Conservation (phyloP, 2,329 filamentous ascomycete genomes). For the Akanthomyces dipterigenus region DNA sequence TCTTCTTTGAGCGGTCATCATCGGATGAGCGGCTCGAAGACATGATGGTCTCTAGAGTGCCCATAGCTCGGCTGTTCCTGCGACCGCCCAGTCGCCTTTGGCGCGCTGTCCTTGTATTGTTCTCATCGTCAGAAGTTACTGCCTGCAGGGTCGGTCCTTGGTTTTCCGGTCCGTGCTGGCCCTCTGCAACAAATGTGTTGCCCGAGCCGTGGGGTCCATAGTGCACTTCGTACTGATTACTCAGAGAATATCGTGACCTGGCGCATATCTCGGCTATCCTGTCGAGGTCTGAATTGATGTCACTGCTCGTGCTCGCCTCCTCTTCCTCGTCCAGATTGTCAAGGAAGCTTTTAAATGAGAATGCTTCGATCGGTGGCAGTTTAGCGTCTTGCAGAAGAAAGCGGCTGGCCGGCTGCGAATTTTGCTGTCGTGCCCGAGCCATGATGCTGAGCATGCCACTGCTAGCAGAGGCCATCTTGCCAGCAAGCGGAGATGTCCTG, state of each 20-base stretch:
- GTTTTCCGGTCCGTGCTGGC: conserved; percentile 19
- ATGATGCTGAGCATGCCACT: conserved; percentile 37
- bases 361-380: conserved; percentile 56
- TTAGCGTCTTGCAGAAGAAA: conserved; percentile 30
- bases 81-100: conserved; percentile 35
- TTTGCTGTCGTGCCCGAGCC: conserved; percentile 11
- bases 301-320: conserved; percentile 26
- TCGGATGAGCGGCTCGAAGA: conserved; percentile 59
- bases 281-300: conserved; percentile 53
- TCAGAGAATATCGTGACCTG: conserved; percentile 56
- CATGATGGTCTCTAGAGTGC: conserved; percentile 60
- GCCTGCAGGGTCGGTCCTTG: conserved; percentile 51
- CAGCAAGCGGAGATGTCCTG: conserved; percentile 27
- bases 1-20: conserved; percentile 47
- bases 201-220: conserved; percentile 56
- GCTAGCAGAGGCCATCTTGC: conserved; percentile 25
- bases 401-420: not conserved
- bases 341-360: conserved; percentile 59
- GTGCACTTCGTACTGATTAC: conserved; percentile 62
- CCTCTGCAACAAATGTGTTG: conserved; percentile 34
- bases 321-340: conserved; percentile 42
- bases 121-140: conserved; percentile 50
- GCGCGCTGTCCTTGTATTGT: conserved; percentile 25
- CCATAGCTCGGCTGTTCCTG: conserved; percentile 49
- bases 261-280: conserved; percentile 63